Base-by-base conservation (phyloP, 768 basidiomycete species). In the Bullera alba region DNA sequence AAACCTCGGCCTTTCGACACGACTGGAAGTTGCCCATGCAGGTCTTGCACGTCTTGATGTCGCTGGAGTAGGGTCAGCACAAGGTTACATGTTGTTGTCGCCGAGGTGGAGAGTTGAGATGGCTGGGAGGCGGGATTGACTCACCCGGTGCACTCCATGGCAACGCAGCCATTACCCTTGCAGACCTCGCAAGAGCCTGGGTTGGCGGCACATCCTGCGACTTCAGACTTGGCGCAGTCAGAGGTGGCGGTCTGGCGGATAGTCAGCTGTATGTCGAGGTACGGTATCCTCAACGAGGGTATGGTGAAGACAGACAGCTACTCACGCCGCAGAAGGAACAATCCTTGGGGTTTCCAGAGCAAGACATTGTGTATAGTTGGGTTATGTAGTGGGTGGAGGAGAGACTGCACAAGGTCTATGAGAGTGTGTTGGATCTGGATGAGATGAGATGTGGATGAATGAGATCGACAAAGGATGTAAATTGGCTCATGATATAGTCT, bases 261-360 rank as follows among this genome's bases (percentile, higher is more conserved):
- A 32, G 43, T 21, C 3, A 39, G 48, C 23, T 37, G 23, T 16
- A 22, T n/a, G 50, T 28, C 17, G 19, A 22, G 37, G 5, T 25
- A 19, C 4, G 19, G 17, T 1, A 17, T 16, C 12, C 28, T 35
- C 7, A 29, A 41, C 28, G 36, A 6, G 45, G 29, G 19, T 16
- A 4, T 2, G 42, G 17, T 23, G 23, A 25, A 37, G 4, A 48
- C 10, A 32, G 29, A 32, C 22, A 19, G 10, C 3, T 17, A 67
- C 65, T 63, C 37, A 67, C 65, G 21, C 61, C 61, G 61, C 65
- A 67, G 65, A 67, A 67, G 34, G 45, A 43, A 43, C 65, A 67
- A 59, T 61, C 59, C 36, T 47, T 29, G 28, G 65, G 65, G 53
- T 67, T 58, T 46, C 65, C 65, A 22, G 54, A 52, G 63, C 63